phyloP scores from a whole-genome alignment of 2,329 filamentous ascomycete genomes.

The Chalara sp. region DNA sequence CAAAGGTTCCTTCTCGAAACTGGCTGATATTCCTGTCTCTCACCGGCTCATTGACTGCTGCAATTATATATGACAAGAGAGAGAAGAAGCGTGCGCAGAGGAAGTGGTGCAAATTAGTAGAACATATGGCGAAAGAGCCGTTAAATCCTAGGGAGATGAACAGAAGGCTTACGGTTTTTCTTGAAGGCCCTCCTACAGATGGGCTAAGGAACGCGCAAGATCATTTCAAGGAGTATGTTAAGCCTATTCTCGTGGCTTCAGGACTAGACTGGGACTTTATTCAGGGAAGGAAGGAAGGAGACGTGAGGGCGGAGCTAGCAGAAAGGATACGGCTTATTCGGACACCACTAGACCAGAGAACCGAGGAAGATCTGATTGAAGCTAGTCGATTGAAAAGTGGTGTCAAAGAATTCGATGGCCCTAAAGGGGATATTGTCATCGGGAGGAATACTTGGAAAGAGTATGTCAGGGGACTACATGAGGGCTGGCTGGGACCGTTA shows the following conservation, averaged over 20 bases:
- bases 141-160: constrained; percentile 67
- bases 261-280: constrained; percentile 95
- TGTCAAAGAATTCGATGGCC: constrained; percentile 64
- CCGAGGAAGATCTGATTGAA: constrained; percentile 49
- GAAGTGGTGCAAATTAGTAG: constrained; percentile 81
- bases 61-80: constrained; percentile 85
- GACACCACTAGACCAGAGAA: constrained; percentile 31
- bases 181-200: constrained; percentile 82
- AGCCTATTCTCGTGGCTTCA: constrained; percentile 82
- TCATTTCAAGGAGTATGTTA: constrained; percentile 93
- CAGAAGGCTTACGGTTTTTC: constrained; percentile 77
- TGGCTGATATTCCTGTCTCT: constrained; percentile 94
- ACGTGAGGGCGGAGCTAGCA: constrained; percentile 79
- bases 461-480: constrained; percentile 86
- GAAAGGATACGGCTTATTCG: constrained; percentile 74
- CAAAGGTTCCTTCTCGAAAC: constrained; percentile 86
- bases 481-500: constrained; percentile 90
- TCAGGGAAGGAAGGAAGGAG: constrained; percentile 87
- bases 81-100: constrained; percentile 80
- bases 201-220: constrained; percentile 79
- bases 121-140: constrained; percentile 73
- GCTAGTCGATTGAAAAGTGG: constrained; percentile 58
- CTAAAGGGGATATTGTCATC: constrained; percentile 79
- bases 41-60: constrained; percentile 68
- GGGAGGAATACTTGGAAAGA: constrained; percentile 96